Evolutionary conservation across 164 flowering plant genomes (phyloP), one percentile per base, ranked within the genome.

Genomic region (Euptelea pleiosperma): DNA sequence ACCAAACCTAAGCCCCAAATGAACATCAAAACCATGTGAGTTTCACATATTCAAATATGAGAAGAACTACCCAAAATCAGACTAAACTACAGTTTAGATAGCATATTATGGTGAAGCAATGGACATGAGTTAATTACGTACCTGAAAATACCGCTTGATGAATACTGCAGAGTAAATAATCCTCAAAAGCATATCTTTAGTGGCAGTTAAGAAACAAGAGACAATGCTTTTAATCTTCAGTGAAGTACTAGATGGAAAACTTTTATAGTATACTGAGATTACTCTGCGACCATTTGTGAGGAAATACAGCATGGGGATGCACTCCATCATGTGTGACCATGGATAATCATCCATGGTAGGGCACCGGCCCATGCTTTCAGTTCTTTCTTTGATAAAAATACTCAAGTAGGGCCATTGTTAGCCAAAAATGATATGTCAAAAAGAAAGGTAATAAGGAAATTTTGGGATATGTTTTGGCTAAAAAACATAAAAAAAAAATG

Each of bases 111-210:
- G 22, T 24, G 26, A 57, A 7, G 46, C 25, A 52, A 42, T 11
- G 26, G 1, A 9, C 24, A 41, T 6, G 26, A 52, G 24, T 28
- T 7, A 18, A 39, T 29, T 19, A 9, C 26, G 15, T 70, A 86
- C 99, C 94, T 83, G 72, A 66, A 93, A 93, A 70, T 79, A 88
- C 18, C 58, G 67, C 74, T 74, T 82, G 75, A 93, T 90, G 77
- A 93, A 90, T 46, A 82, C 46, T 28, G 82, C 78, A 21, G 96
- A 93, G 62, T 93, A 90, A 24, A 63, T 60, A 35, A 93, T 90
- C 75, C 97, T 82, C 63, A 88, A 60, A 54, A 75, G 52, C 98
- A 90, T 90, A 77, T 90, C 97, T 90, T 63, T 25, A 28, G 49
- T 8, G 35, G 37, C 16, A 61, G 80, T 83, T 61, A 84, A 80